Evolutionary conservation across 495 filamentous ascomycete species (phyloP).

Genomic region (Talaromyces trachyspermus): DNA sequence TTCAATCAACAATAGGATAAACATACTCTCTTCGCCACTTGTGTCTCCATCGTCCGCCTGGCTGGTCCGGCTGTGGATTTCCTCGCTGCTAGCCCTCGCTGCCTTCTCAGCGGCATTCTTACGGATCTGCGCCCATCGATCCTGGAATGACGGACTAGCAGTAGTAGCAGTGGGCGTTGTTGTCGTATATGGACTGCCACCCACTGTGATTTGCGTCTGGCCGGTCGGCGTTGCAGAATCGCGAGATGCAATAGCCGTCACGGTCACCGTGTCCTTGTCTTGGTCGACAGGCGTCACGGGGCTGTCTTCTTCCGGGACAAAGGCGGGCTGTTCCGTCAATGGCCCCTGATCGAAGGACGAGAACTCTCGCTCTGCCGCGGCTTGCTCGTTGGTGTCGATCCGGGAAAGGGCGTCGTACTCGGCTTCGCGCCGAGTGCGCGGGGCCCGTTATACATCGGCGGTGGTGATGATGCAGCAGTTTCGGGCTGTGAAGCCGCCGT

Average conservation of each 20-base stretch:
- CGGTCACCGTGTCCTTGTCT: neutral
- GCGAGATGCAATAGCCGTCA: neutral
- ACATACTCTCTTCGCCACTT: conserved; percentile 93
- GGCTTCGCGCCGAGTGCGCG: conserved; percentile 41
- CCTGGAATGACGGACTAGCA: conserved; percentile 33
- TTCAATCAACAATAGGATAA: neutral
- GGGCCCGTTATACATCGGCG: conserved; percentile 26
- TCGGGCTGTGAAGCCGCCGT: conserved; percentile 19
- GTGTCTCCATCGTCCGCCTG: conserved; percentile 73
- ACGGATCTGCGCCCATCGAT: conserved; percentile 91
- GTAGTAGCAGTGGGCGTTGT: conserved; percentile 14
- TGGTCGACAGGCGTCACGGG: conserved; percentile 23
- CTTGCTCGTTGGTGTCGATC: conserved; percentile 57
- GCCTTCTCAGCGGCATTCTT: conserved; percentile 85
- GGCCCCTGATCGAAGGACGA: conserved; percentile 87
- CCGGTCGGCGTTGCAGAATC: conserved; percentile 11
- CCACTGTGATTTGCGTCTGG: no score
- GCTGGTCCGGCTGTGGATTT: conserved; percentile 34
- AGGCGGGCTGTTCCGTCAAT: conserved; percentile 77
- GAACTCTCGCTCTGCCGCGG: conserved; percentile 63
- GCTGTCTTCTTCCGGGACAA: conserved; percentile 55
- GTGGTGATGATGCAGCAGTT: conserved; percentile 17
- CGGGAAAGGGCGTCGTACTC: conserved; percentile 51
- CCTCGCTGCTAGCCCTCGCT: conserved; percentile 50
- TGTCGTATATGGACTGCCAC: no score